Evolutionary conservation across 345 rosid genomes (phyloP), one percentile per base, ranked within the genome.

Genomic region (Boechera retrofracta): DNA sequence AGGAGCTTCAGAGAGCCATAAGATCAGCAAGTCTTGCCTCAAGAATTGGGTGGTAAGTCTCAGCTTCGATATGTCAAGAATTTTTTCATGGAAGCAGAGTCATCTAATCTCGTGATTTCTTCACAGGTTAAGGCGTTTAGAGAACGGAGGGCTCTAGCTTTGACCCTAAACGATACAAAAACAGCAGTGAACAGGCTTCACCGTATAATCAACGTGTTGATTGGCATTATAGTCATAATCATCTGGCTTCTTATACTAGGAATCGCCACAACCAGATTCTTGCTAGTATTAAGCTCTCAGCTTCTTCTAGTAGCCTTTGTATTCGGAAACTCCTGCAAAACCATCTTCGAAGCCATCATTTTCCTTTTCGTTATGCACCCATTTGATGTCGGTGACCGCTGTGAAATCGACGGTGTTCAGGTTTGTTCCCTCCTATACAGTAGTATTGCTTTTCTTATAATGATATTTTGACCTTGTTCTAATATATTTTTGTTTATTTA

Each of bases 341-440:
- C 97, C 59, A 63, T 86, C 10, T 91, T 91, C 7, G 97, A 91
- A 79, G 89, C 94, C 81, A 89, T 91, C 81, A 86, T 91, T 60
- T 91, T 91, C 75, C 89, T 91, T 75, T 91, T 91, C 60, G 88
- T 83, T 33, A 89, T 91, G 92, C 97, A 91, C 77, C 97, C 97
- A 44, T 91, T 87, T 7, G 94, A 89, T 65, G 91, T 91, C 0
- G 97, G 97, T 28, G 95, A 91, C 57, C 95, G 97, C 5, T 91
- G 97, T 24, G 91, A 88, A 47, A 67, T 89, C 1, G 97, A 91
- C 3, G 93, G 86, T n/a, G 77, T 91, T 51, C 93, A 88, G 88
- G 97, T 91, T 74, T 66, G 24, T 32, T 57, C 29, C 18, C 49
- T 31, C 11, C 2, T 10, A 41, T 18, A 69, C 44, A 48, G 41